phyloP scores from a whole-genome alignment of 208 protist species.

The Strigomonas culicis region DNA sequence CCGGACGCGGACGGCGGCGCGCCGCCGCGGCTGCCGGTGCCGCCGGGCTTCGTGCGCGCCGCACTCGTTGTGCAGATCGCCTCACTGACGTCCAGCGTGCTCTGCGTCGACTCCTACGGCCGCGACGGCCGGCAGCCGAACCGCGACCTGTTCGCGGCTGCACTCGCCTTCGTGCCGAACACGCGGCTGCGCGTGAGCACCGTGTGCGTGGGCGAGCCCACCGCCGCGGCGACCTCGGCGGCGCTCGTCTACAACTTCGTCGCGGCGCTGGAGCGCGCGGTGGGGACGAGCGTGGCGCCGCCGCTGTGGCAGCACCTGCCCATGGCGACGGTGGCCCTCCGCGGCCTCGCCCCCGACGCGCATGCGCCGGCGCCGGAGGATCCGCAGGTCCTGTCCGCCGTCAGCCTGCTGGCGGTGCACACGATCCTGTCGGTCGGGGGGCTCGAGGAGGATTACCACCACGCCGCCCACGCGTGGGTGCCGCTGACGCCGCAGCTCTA shows the following conservation, averaged over 20 bases:
- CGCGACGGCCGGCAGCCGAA: slow-evolving; percentile 3
- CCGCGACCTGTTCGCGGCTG: background rate
- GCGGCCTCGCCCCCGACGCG: no score
- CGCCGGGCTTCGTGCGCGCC: background rate
- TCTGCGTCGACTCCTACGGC: slow-evolving; percentile 3
- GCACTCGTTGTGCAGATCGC: background rate
- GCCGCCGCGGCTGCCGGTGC: background rate
- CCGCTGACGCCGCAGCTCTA: background rate
- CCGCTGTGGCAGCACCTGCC: slow-evolving; percentile 2
- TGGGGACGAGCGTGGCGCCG: background rate
- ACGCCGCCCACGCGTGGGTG: slow-evolving; percentile 7
- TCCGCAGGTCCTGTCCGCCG: background rate
- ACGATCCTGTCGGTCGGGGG: background rate
- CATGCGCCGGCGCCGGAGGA: background rate
- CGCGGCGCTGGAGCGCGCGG: background rate
- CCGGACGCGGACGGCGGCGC: background rate
- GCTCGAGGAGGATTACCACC: slow-evolving; percentile 7
- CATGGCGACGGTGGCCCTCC: background rate
- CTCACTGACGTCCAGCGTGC: background rate
- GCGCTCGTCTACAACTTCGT: background rate
- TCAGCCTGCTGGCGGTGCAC: background rate
- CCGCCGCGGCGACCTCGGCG: background rate
- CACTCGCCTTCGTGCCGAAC: background rate
- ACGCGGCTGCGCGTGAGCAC: background rate
- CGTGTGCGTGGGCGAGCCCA: background rate